A percentile compares a stretch with the other conserved stretches of the same genome.
Conservation (phyloP, 2,329 filamentous ascomycete genomes). For the Byssothecium circinans region DNA sequence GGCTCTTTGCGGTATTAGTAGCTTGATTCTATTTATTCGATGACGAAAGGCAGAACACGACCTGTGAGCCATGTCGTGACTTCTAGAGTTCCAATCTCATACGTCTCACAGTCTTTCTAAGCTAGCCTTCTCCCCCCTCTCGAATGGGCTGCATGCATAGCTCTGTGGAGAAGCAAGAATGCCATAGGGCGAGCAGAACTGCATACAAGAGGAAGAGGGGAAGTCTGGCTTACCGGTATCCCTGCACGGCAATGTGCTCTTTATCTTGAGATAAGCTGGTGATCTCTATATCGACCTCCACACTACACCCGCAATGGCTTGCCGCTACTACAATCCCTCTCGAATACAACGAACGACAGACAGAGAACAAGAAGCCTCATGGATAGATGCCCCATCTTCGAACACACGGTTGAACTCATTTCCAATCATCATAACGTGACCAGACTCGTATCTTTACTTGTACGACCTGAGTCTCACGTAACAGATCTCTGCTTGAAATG, state of each 20-base stretch:
- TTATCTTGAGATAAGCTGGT: slow-evolving; percentile 16
- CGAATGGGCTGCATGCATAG: too few relatives aligned
- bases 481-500: neutral
- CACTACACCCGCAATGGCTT: slow-evolving; percentile 18
- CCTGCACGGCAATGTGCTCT: neutral
- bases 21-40: too few relatives aligned
- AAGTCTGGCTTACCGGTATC: neutral
- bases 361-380: neutral
- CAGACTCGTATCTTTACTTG: neutral
- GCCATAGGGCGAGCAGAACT: too few relatives aligned
- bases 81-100: too few relatives aligned
- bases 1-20: too few relatives aligned
- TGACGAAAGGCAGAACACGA: too few relatives aligned
- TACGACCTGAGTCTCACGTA: neutral
- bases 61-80: too few relatives aligned
- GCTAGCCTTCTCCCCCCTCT: too few relatives aligned
- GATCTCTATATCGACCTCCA: slow-evolving; percentile 17
- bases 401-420: neutral
- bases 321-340: slow-evolving; percentile 26
- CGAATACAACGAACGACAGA: slow-evolving; percentile 3
- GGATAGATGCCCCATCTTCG: neutral
- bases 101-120: too few relatives aligned
- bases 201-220: neutral
- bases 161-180: neutral
- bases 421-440: neutral